Conservation (phyloP, 805 yeast species). For the Suhomyces emberorum region DNA sequence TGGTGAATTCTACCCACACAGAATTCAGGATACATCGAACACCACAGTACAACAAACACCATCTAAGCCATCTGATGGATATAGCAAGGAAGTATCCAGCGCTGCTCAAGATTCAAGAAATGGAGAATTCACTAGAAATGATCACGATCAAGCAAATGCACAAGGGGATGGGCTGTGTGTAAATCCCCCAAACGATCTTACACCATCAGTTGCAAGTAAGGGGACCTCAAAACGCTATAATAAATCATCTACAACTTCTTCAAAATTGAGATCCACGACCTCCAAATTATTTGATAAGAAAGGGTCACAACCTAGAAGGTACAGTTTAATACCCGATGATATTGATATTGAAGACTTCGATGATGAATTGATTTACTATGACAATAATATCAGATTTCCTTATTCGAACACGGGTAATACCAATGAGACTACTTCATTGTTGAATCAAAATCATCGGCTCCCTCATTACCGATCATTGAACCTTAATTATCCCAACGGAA, state of each 20-base stretch:
- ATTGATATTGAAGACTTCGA: constrained; percentile 53
- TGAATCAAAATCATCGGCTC: constrained; percentile 21
- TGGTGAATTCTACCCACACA: constrained; percentile 19
- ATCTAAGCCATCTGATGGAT: neutral
- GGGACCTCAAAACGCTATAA: constrained; percentile 21
- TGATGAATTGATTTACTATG: constrained; percentile 49
- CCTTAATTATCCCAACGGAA: constrained; percentile 24
- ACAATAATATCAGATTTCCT: constrained; percentile 39
- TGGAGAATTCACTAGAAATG: neutral
- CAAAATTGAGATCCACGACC: constrained; percentile 61
- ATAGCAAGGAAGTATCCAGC: neutral
- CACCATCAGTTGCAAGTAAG: constrained; percentile 16
- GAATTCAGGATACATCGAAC: constrained; percentile 1
- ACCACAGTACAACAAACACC: constrained; percentile 2
- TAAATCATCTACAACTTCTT: constrained; percentile 33
- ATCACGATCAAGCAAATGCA: neutral
- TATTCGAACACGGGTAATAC: constrained; percentile 19
- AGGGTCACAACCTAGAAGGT: constrained; percentile 69
- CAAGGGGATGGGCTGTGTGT: neutral
- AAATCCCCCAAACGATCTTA: neutral
- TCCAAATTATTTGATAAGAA: constrained; percentile 70
- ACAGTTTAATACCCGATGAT: constrained; percentile 68
- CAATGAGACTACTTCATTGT: constrained; percentile 32
- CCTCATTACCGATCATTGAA: constrained; percentile 43
- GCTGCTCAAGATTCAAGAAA: neutral